phyloP scores from a whole-genome alignment of 495 filamentous ascomycete species.

The Penicillium atrosanguineum region DNA sequence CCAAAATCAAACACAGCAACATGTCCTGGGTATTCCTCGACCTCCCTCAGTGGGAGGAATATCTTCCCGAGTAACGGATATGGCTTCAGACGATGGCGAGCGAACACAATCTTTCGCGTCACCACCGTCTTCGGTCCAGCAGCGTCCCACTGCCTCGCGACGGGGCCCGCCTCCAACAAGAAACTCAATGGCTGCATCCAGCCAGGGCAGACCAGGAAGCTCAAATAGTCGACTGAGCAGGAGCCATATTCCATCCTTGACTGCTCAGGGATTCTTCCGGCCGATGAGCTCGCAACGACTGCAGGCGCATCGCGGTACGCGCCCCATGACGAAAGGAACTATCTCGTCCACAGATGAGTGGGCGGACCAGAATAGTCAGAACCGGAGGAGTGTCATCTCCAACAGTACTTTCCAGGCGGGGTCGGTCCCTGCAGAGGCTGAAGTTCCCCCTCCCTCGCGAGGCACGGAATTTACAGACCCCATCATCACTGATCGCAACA shows the following conservation, averaged over 20 bases:
- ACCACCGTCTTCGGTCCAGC: slow-evolving; percentile 43
- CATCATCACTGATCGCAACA: slow-evolving; percentile 60
- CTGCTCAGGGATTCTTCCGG: slow-evolving; percentile 87
- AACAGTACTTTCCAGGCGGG: slow-evolving; percentile 40
- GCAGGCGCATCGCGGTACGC: slow-evolving; percentile 78
- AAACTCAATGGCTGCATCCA: slow-evolving; percentile 33
- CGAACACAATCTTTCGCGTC: slow-evolving; percentile 40
- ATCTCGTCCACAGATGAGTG: slow-evolving; percentile 42
- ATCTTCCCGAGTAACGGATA: slow-evolving; percentile 82
- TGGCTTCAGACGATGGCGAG: slow-evolving; percentile 56
- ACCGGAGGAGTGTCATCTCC: slow-evolving; percentile 50
- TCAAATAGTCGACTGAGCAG: slow-evolving; percentile 72
- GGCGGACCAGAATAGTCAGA: slow-evolving; percentile 42
- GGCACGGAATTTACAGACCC: slow-evolving; percentile 76
- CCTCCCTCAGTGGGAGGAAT: slow-evolving; percentile 58
- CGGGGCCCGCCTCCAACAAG: slow-evolving; percentile 45
- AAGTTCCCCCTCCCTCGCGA: slow-evolving; percentile 67
- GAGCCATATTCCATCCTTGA: slow-evolving; percentile 86
- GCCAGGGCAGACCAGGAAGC: slow-evolving; percentile 54
- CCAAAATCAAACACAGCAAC: slow-evolving; percentile 10
- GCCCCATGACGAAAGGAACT: slow-evolving; percentile 45
- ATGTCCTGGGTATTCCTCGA: slow-evolving; percentile 43
- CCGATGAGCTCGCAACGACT: slow-evolving; percentile 96
- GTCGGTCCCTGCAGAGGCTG: slow-evolving; percentile 49
- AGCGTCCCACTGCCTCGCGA: slow-evolving; percentile 46